Evolutionary conservation across 1,139 yeast genomes (phyloP).

Genomic region (Sugiyamaella paludigena): DNA sequence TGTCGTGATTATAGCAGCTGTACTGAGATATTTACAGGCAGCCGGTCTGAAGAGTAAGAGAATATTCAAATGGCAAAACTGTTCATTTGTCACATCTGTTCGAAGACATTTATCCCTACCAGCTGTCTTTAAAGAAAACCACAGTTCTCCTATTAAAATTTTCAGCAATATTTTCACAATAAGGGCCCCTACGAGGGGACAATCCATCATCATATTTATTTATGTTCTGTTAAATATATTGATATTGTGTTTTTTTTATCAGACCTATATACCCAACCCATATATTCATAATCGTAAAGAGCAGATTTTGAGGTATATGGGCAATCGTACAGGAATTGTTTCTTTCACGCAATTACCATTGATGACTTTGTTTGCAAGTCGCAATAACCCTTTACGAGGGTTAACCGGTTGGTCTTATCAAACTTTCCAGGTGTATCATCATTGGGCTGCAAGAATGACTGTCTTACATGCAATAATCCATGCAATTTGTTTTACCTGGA

Average conservation of each 20-base stretch:
- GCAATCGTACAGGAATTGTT: slow-evolving; percentile 61
- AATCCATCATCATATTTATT: slow-evolving; percentile 31
- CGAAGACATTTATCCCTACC: slow-evolving; percentile 36
- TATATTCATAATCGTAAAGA: slow-evolving; percentile 26
- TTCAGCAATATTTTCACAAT: slow-evolving; percentile 22
- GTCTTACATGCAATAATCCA: slow-evolving; percentile 47
- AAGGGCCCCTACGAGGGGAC: slow-evolving; percentile 36
- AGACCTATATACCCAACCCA: slow-evolving; percentile 25
- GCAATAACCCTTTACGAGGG: slow-evolving; percentile 57
- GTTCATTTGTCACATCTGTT: slow-evolving; percentile 15
- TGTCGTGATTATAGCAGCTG: slow-evolving; percentile 13
- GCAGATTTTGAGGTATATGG: slow-evolving; percentile 43
- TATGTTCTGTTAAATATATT: slow-evolving; percentile 32
- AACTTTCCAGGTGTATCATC: slow-evolving; percentile 59
- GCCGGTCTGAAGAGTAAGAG: background rate
- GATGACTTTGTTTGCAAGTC: slow-evolving; percentile 56
- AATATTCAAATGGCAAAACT: background rate
- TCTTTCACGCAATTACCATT: slow-evolving; percentile 57
- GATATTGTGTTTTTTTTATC: slow-evolving; percentile 19
- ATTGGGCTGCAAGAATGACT: slow-evolving; percentile 59
- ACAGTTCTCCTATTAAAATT: slow-evolving; percentile 31
- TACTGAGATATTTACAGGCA: background rate
- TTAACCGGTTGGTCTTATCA: slow-evolving; percentile 64
- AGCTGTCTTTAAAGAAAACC: slow-evolving; percentile 33
- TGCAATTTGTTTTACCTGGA: slow-evolving; percentile 34